Base-by-base conservation (phyloP, 495 filamentous ascomycete species). In the Massariosphaeria phaeospora region DNA sequence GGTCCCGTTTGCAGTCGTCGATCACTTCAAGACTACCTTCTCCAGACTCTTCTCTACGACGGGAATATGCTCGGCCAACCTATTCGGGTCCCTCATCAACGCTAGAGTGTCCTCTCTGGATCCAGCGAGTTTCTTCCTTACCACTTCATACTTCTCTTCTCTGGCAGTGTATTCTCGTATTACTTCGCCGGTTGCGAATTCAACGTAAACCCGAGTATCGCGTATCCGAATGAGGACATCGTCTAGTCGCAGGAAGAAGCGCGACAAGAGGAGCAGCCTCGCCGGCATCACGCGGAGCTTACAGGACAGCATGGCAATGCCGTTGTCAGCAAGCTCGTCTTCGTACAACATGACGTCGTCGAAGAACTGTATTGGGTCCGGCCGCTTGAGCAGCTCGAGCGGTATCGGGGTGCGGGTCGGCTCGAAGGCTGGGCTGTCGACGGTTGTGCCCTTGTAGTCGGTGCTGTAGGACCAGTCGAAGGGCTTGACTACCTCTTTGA, bases 401-500 rank as follows among this genome's bases (percentile, higher is more conserved):
- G 93, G 91, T 43, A 98, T 95, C 38, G 75, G 72, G 30, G 71
- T 75, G 20, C 69, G 67, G n/a, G 77, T 79, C 18, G 73, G 69
- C 24, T 73, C 57, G 55, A 88, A 83, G 0, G 50, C 42, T 4
- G 62, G 70, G 18, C 64, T 69, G 15, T 59, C 34, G 13, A 39
- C 20, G 12, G 79, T 71, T 12, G 83, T 87, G 21, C 93, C 93
- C 46, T 75, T 78, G 67, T 95, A 96, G 41, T 83, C 79, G 13
- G 91, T 95, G 48, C 77, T 90, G 69, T 96, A 98, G 33, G 89
- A 95, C 93, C 93, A 98, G 71, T 98, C 93, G 67, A 93, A 98
- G 9, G 91, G 89, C 68, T 89, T 89, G 15, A 97, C 87, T 15
- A 96, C 83, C 66, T 96, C 89, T 65, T 86, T 89, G 51, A 97